Evolutionary conservation across 2,329 filamentous ascomycete genomes (phyloP), one percentile per base, ranked within the genome.

Genomic region (Podosphaera aphanis): DNA sequence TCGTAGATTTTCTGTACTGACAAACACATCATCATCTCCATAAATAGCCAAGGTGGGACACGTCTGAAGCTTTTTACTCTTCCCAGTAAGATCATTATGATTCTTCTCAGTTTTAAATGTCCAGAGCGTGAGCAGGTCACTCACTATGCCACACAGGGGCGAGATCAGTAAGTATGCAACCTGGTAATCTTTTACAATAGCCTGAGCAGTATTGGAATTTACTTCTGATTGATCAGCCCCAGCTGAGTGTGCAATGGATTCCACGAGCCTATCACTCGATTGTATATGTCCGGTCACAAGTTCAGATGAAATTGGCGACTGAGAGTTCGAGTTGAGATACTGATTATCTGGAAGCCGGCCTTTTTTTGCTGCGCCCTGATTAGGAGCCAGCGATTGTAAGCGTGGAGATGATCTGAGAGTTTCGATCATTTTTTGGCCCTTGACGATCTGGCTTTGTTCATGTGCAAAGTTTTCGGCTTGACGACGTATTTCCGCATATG

Each of bases 1-100:
- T 10, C 71, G 68, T 52, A 86, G 64, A 59, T 73, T 81, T 48
- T 67, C 69, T 2, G 65, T 65, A 1, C 76, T 71, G 1, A 82
- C 77, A 51, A 94, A 92, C 0, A 69, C 62, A 59, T 95, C 86
- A 3, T 70, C 66, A 44, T 78, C 73, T 1, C 86, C 88, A 56
- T 77, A 93, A 0, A 93, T 61, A 0, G 74, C 76, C 29, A 93
- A 59, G 0, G 79, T 79, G 0, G 68, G 66, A 53, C 77, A 68
- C 1, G 62, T 59, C 1, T 72, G 61, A 43, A 82, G 63, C 55
- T 79, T 75, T 44, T 63, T 61, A 47, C 77, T 71, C 4, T 52
- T 50, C 7, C 55, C 52, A 2, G 1, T 20, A 54, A 60, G 21
- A 51, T 57, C 16, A 50, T 55, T 42, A 58, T 55, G 49, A 49